Evolutionary conservation across 2,329 filamentous ascomycete species (phyloP), one percentile per base, ranked within the genome.

Genomic region (Fusarium sp.): DNA sequence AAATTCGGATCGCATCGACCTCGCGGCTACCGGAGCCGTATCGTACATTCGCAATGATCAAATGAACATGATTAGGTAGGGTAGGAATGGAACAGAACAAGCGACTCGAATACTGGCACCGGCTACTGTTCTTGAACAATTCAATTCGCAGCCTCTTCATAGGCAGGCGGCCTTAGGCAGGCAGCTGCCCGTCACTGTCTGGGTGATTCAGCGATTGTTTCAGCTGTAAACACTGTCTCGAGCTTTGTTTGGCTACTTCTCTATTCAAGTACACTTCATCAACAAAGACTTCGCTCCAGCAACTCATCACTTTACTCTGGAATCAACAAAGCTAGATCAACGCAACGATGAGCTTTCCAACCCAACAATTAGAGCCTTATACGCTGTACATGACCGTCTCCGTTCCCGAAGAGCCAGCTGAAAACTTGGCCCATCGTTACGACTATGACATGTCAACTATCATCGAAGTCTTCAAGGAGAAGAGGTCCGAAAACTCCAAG

Each of bases 341-440:
- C 2, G 12, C 25, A 51, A 47, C n/a, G 9, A 72, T 75, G 65
- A 69, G 68, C 40, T 64, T 67, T n/a, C 57, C 65, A 8, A 59
- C 60, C 6, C 67, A 68, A 43, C 63, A 69, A 18, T 66, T 73
- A 5, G 61, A 73, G 47, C 73, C 74, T 12, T 63, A 63, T 13
- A 75, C 69, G 29, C 57, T 77, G 27, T 77, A 77, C 49, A 65
- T 77, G 11, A 76, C 71, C 8, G 68, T 77, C 18, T 65, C 74
- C 8, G 53, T 75, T 5, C 65, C 72, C 2, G 66, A 70, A n/a
- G 49, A 54, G 11, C 54, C 57, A 34, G 34, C 40, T 54, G 38
- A 48, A 34, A 53, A n/a, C 34, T 49, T 53, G n/a, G 30, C 29
- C 22, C 51, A 56, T 47, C 43, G 44, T 49, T 72, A 70, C 55